Evolutionary conservation across 495 filamentous ascomycete species (phyloP).

Genomic region (Penicillium coffeae): DNA sequence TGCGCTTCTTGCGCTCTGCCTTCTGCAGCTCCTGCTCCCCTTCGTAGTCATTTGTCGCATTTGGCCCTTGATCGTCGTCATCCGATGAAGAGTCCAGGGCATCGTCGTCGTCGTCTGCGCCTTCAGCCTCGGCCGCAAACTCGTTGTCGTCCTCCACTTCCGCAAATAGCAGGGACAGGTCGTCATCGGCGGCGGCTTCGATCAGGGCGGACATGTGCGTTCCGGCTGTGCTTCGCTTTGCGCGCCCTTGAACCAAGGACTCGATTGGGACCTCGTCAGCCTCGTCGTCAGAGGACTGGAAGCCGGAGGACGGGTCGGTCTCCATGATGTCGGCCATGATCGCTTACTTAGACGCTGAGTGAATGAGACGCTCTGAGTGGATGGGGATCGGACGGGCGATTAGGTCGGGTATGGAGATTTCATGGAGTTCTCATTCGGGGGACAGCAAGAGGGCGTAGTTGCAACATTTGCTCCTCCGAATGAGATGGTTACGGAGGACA

Average conservation of each 20-base stretch:
- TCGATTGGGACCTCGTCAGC: conserved; percentile 49
- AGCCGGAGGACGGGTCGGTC: conserved; percentile 26
- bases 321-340: conserved; percentile 26
- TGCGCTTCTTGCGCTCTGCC: conserved; percentile 71
- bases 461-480: too few relatives aligned
- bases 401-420: too few relatives aligned
- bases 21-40: conserved; percentile 66
- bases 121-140: conserved; percentile 64
- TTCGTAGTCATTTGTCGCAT: conserved; percentile 53
- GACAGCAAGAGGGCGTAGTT: too few relatives aligned
- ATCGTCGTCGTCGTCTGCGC: conserved; percentile 69
- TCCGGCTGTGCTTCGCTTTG: conserved; percentile 80
- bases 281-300: conserved; percentile 32
- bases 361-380: too few relatives aligned
- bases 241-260: conserved; percentile 72
- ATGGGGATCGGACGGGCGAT: too few relatives aligned
- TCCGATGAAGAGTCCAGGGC: conserved; percentile 80
- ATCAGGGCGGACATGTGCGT: conserved; percentile 78
- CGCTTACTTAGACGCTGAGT: too few relatives aligned
- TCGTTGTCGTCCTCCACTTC: conserved; percentile 85
- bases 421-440: too few relatives aligned
- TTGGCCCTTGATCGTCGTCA: conserved; percentile 70
- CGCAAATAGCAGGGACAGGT: conserved; percentile 75
- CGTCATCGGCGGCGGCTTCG: conserved; percentile 71
- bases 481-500: not conserved